Conservation (phyloP, 768 basidiomycete genomes). For the Hypholoma sublateritium region DNA sequence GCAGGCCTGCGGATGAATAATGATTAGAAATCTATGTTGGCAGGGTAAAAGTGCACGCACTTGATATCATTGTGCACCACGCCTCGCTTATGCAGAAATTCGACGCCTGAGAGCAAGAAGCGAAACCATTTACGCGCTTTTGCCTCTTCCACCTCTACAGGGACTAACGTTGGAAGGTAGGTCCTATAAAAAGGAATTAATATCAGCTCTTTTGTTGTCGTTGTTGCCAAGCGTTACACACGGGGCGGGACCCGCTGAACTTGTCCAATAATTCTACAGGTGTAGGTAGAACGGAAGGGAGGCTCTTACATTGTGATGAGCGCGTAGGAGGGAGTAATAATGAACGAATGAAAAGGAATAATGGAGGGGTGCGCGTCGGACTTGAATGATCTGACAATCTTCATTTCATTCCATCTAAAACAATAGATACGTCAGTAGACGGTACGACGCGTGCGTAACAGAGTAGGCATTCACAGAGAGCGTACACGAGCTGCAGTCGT, state of each 20-base stretch:
- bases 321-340: slow-evolving; percentile 88
- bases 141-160: slow-evolving; percentile 81
- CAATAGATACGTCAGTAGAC: not conserved
- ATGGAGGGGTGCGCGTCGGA: slow-evolving; percentile 88
- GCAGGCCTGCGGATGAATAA: slow-evolving; percentile 60
- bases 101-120: slow-evolving; percentile 77
- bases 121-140: slow-evolving; percentile 82
- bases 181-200: slow-evolving; percentile 54
- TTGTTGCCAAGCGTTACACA: not conserved
- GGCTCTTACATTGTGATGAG: slow-evolving; percentile 84
- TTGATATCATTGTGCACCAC: slow-evolving; percentile 96
- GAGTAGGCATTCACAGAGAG: slow-evolving; percentile 61
- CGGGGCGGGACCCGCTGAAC: too few species aligned
- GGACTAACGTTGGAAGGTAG: slow-evolving; percentile 81
- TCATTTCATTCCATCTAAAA: slow-evolving; percentile 95
- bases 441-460: not conserved
- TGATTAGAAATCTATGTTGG: not conserved
- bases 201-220: not conserved
- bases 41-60: slow-evolving; percentile 40
- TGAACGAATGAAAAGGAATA: slow-evolving; percentile 91
- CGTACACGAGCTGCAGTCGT: slow-evolving; percentile 88
- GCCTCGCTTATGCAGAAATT: slow-evolving; percentile 80
- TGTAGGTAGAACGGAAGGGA: not conserved
- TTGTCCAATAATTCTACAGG: too few species aligned
- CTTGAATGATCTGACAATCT: slow-evolving; percentile 85